These are phyloP conservation scores for Neofusicoccum sp. DNA, from an alignment of 2,329 filamentous ascomycete genomes.

Conservation along the genomic window DNA sequence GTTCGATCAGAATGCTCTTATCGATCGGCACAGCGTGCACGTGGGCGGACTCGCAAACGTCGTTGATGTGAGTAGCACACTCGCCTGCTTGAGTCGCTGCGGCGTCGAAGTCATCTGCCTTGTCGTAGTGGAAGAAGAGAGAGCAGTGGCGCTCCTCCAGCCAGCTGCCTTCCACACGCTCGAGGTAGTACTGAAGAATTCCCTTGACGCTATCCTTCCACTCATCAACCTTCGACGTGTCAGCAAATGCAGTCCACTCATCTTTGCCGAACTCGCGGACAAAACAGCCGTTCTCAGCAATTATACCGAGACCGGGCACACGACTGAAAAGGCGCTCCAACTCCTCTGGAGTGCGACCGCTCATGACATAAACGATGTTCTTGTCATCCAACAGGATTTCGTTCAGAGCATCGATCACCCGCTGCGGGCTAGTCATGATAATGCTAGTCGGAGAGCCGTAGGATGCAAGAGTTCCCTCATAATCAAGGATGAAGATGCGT, in stretches of 20 bases:
- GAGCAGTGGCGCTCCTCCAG: slow-evolving; percentile 92
- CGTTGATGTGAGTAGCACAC: slow-evolving; percentile 92
- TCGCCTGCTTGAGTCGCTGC: slow-evolving; percentile 81
- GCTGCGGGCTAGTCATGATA: slow-evolving; percentile 80
- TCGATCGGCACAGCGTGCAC: slow-evolving; percentile 82
- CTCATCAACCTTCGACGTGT: slow-evolving; percentile 64
- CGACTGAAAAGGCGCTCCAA: slow-evolving; percentile 82
- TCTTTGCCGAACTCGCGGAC: slow-evolving; percentile 65
- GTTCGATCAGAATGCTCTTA: slow-evolving; percentile 79
- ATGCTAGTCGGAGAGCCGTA: slow-evolving; percentile 83
- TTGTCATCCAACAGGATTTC: slow-evolving; percentile 75
- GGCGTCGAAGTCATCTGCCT: slow-evolving; percentile 71
- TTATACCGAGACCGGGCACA: slow-evolving; percentile 79
- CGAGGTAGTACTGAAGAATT: slow-evolving; percentile 85
- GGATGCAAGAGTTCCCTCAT: slow-evolving; percentile 86
- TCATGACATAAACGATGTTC: slow-evolving; percentile 94
- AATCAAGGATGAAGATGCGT: slow-evolving; percentile 86
- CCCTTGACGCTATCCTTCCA: slow-evolving; percentile 84
- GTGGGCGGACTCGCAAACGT: slow-evolving; percentile 78
- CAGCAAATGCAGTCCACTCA: slow-evolving; percentile 75
- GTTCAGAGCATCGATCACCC: slow-evolving; percentile 77
- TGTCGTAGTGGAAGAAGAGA: slow-evolving; percentile 85
- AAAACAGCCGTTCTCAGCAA: slow-evolving; percentile 94
- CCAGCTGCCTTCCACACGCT: slow-evolving; percentile 82
- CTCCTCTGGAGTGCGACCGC: slow-evolving; percentile 80